Base-by-base conservation (phyloP, 805 yeast species). In the Blastobotrys attinorum region DNA sequence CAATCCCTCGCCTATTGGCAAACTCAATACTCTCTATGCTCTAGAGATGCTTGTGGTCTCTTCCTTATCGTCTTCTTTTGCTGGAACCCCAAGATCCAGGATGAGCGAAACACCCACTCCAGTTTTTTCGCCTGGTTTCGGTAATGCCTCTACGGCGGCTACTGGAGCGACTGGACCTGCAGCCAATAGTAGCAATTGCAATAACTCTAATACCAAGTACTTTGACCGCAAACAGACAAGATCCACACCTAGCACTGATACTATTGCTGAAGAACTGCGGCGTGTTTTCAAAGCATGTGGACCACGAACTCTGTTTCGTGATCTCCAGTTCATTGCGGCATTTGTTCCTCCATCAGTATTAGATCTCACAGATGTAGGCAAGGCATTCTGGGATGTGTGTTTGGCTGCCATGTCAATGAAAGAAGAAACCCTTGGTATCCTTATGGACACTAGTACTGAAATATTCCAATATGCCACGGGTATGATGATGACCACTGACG, bases 321-420 rank as follows among this genome's bases (percentile, higher is more conserved):
- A 63, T 40, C 45, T 63, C 25, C 67, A 63, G 42, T 47, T 58
- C 17, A 54, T 63, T 29, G 55, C 65, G 1, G 54, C 63, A 4
- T 55, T 62, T 41, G 62, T 60, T 2, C 60, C 63, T 3, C 49
- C 60, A 1, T 42, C 42, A 13, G 47, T 54, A 6, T 50, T 61
- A 23, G 64, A 60, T 22, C 23, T 53, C 45, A 55, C 56, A 3
- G 60, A 55, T 35, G 46, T 46, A 5, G 62, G 62, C 27, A 56
- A 56, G 39, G 62, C 63, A n/a, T 63, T 63, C 38, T 59, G 63
- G 57, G 66, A 63, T 37, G 65, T 63, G 15, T 53, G 59, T 27
- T 54, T 59, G 29, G 66, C 65, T 2, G 65, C 66, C 3, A 41
- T 52, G 16, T 55, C 60, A 4, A 36, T 55, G 41, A 56, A 56